Base-by-base conservation (phyloP, 495 filamentous ascomycete genomes). In the Xylaria castorea region DNA sequence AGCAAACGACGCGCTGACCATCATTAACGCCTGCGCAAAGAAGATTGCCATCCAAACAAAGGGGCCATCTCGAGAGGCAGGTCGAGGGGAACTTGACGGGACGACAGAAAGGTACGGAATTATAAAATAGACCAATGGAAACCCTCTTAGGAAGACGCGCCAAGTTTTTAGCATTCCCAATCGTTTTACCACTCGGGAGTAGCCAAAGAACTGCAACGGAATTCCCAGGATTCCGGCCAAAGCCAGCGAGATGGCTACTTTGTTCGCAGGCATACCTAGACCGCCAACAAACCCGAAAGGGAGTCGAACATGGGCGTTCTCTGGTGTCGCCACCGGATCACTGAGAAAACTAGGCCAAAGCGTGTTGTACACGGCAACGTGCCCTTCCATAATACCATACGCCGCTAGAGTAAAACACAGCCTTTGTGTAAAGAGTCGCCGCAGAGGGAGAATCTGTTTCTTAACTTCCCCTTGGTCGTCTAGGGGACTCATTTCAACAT, bases 331-430 rank as follows among this genome's bases (percentile, higher is more conserved):
- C 60, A 89, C 89, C 0, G 90, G 88, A 5, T 90, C 89, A 4
- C 89, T 91, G 62, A 93, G 88, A 84, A 91, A 92, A 68, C 90
- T 86, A 69, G 89, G 87, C 90, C 89, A 92, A 67, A 92, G 83
- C 76, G 87, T 90, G 81, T 90, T 90, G 82, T 92, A 93, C 42
- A 89, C 89, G 73, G 87, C 88, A 82, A 91, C 86, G 71, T 91
- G 89, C 72, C 88, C 85, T 71, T 89, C 88, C 74, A 92, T 86
- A 70, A 92, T 84, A 16, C 84, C 88, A 77, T 91, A 88, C 7
- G 88, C 83, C 25, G 88, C 67, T 9, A 92, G 82, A 16, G 90
- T 91, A 75, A 38, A 64, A 40, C 90, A 75, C 74, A 89, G 72
- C 71, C 92, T 92, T 71, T 85, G 85, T 22, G 91, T 93, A 86